Evolutionary conservation across 2,329 filamentous ascomycete genomes (phyloP).

Genomic region (Leptographium procerum): DNA sequence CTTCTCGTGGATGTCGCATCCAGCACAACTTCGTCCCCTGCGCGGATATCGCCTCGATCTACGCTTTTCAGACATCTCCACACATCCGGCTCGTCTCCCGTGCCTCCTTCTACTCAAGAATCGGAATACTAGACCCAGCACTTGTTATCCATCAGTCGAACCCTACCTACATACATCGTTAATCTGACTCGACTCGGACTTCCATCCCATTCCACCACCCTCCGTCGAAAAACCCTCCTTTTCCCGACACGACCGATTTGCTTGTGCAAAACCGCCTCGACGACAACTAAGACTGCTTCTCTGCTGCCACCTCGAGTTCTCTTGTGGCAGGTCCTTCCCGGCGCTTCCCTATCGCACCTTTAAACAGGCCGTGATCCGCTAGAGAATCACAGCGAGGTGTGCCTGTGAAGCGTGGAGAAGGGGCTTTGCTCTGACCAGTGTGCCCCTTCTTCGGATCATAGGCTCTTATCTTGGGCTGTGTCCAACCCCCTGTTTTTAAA

Average conservation of each 20-base stretch:
- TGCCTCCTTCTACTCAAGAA: slow-evolving; percentile 1
- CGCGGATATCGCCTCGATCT: not conserved
- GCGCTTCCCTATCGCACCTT: slow-evolving; percentile 46
- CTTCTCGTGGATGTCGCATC: not conserved
- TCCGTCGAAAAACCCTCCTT: too few species aligned
- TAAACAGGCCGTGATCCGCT: slow-evolving; percentile 83
- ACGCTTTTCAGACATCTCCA: not conserved
- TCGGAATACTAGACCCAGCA: too few species aligned
- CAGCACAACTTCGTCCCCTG: not conserved
- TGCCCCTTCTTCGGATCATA: not conserved
- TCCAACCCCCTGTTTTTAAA: slow-evolving; percentile 11
- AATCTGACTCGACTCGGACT: not conserved
- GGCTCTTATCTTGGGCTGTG: not conserved
- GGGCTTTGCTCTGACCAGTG: not conserved
- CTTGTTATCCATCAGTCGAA: too few species aligned
- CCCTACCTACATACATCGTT: not conserved
- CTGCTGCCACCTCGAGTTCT: too few species aligned
- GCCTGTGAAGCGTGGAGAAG: slow-evolving; percentile 40
- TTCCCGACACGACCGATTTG: not conserved
- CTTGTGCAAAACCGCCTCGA: too few species aligned
- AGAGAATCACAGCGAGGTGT: slow-evolving; percentile 84
- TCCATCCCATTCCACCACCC: too few species aligned
- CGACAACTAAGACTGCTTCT: not conserved
- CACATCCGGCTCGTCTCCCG: not conserved
- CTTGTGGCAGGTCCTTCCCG: slow-evolving; percentile 14